Evolutionary conservation across 768 basidiomycete species (phyloP).

Genomic region (Cytidiella melzeri): DNA sequence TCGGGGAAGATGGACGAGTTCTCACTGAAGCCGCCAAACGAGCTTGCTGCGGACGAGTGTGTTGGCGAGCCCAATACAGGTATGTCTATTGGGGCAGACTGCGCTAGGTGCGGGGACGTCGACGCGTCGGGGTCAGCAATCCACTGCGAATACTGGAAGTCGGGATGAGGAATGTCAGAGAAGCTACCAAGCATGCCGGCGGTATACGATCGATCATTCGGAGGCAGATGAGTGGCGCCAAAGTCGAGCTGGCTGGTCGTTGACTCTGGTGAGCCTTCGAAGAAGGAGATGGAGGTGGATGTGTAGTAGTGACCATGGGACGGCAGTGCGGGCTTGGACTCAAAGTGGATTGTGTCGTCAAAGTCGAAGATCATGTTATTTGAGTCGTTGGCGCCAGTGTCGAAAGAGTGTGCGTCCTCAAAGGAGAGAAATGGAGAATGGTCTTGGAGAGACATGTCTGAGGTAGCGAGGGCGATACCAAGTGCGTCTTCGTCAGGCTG

Average conservation of each 20-base stretch:
- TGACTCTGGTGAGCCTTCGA: conserved; percentile 35
- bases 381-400: conserved; percentile 30
- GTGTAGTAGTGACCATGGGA: conserved; percentile 35
- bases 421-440: conserved; percentile 24
- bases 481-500: conserved; percentile 28
- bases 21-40: conserved; percentile 43
- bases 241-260: conserved; percentile 35
- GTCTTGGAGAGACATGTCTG: conserved; percentile 23
- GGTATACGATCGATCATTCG: conserved; percentile 31
- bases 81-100: conserved; percentile 61
- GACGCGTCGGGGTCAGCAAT: conserved; percentile 38
- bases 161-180: conserved; percentile 28
- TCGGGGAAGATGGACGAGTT: conserved; percentile 38
- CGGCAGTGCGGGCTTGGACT: conserved; percentile 26
- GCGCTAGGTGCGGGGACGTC: conserved; percentile 20
- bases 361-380: conserved; percentile 59
- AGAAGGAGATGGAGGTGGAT: conserved; percentile 34
- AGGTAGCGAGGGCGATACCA: conserved; percentile 19
- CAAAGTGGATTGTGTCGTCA: conserved; percentile 36
- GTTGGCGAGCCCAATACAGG: conserved; percentile 28
- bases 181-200: conserved; percentile 26
- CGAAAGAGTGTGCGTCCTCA: conserved; percentile 26
- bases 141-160: conserved; percentile 45
- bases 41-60: conserved; percentile 24
- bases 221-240: conserved; percentile 31